Conservation (phyloP, 768 basidiomycete genomes). For the Gyrodon lividus region DNA sequence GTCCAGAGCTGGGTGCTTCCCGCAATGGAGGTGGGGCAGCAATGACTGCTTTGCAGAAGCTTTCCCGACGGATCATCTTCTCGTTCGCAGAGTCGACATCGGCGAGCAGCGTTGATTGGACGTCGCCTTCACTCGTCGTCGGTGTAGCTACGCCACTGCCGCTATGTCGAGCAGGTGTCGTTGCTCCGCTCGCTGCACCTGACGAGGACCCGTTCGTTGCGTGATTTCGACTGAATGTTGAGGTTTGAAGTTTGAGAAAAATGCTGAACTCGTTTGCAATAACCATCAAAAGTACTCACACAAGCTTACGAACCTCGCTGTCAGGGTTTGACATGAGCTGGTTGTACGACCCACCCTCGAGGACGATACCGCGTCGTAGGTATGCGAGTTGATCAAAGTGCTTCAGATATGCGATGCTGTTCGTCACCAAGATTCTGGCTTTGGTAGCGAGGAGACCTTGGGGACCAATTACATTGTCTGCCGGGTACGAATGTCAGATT, state of each 20-base stretch:
- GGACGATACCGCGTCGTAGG: constrained; percentile 77
- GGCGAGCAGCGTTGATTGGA: constrained; percentile 22
- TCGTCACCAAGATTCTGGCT: constrained; percentile 84
- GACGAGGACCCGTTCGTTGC: constrained; percentile 44
- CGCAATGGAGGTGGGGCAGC: constrained; percentile 41
- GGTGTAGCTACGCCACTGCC: constrained; percentile 22
- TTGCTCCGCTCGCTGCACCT: constrained; percentile 37
- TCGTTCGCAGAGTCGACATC: constrained; percentile 42
- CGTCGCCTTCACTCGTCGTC: constrained; percentile 17
- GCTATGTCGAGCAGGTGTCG: constrained; percentile 48
- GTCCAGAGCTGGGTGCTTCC: constrained; percentile 41
- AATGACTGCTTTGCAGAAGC: constrained; percentile 57
- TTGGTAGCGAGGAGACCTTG: constrained; percentile 78
- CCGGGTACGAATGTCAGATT: constrained; percentile 6
- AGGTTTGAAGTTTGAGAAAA: not conserved
- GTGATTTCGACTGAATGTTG: constrained; percentile 42
- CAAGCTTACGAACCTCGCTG: constrained; percentile 69
- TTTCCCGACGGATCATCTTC: constrained; percentile 54
- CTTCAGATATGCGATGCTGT: constrained; percentile 79
- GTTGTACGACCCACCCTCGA: constrained; percentile 70
- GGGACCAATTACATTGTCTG: constrained; percentile 86
- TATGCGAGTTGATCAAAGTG: constrained; percentile 75
- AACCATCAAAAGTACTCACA: constrained; percentile 47
- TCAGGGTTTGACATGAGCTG: constrained; percentile 57
- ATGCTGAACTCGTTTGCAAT: not conserved